Conservation (phyloP, 1,284 basidiomycete species). For the Sphagnurus paluster region DNA sequence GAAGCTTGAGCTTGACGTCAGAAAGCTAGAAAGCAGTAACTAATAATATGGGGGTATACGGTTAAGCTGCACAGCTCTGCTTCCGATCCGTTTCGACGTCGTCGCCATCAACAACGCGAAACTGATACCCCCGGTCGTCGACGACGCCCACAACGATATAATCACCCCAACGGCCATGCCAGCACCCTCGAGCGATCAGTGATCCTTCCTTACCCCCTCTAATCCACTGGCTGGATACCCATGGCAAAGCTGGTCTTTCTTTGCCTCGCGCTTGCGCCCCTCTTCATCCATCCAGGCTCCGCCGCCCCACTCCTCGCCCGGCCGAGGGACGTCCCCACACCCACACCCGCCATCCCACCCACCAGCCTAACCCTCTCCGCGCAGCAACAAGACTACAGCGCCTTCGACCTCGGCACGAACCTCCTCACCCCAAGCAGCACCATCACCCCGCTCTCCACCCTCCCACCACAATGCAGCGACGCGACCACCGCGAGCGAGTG, state of each 20-base stretch:
- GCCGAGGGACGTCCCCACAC: slow-evolving; percentile 5
- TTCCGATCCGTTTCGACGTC: slow-evolving; percentile 1
- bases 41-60: no score
- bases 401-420: slow-evolving; percentile 20
- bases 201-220: slow-evolving; percentile 17
- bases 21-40: no score
- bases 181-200: slow-evolving; percentile 17
- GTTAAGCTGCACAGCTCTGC: no score
- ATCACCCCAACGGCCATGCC: neutral
- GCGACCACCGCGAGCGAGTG: slow-evolving; percentile 20
- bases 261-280: slow-evolving; percentile 5
- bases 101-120: slow-evolving; percentile 13
- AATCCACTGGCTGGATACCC: slow-evolving; percentile 22
- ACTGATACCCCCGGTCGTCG: slow-evolving; percentile 1
- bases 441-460: neutral
- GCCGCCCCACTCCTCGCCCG: slow-evolving; percentile 12
- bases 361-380: slow-evolving; percentile 13
- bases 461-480: slow-evolving; percentile 22
- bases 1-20: no score
- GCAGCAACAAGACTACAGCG: slow-evolving; percentile 18
- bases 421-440: slow-evolving; percentile 18
- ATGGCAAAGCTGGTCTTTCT: slow-evolving; percentile 20
- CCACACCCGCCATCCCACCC: slow-evolving; percentile 1
- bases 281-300: neutral
- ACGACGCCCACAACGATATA: neutral